Percentiles rank a stretch among this genome's conserved stretches.
Conservation (phyloP, 495 filamentous ascomycete species). For the Penicillium pulvis region DNA sequence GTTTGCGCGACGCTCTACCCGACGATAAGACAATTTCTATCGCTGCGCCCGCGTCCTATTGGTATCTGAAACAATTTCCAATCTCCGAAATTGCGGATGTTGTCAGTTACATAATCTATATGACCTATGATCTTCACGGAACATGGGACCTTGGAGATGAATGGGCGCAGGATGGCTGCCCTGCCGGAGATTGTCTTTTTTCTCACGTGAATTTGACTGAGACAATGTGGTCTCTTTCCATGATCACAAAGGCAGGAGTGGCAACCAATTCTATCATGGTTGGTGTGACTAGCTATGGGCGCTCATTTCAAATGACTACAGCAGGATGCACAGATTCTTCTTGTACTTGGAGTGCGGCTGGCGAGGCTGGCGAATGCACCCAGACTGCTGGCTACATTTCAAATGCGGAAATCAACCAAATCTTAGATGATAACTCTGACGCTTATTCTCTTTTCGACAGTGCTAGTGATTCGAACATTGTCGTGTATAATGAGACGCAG, state of each 20-base stretch:
- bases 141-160: slow-evolving; percentile 1
- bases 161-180: background rate
- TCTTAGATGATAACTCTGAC: too few relatives aligned
- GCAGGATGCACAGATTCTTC: slow-evolving; percentile 13
- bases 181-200: slow-evolving; percentile 29
- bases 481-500: too few relatives aligned
- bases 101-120: slow-evolving; percentile 36
- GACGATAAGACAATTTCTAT: too few relatives aligned
- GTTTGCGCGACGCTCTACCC: too few relatives aligned
- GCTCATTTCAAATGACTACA: slow-evolving; percentile 40
- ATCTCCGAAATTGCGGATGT: slow-evolving; percentile 18
- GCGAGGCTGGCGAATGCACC: slow-evolving; percentile 20
- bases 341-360: slow-evolving; percentile 1
- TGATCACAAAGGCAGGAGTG: slow-evolving; percentile 49
- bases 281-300: slow-evolving; percentile 41
- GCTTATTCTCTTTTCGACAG: too few relatives aligned
- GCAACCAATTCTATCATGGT: slow-evolving; percentile 36
- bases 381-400: slow-evolving; percentile 31
- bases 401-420: slow-evolving; percentile 18
- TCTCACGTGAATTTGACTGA: slow-evolving; percentile 44
- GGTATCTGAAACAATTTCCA: too few relatives aligned
- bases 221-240: slow-evolving; percentile 35
- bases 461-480: too few relatives aligned
- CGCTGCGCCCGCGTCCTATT: too few relatives aligned
- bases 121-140: slow-evolving; percentile 43